Conservation (phyloP, 2,329 filamentous ascomycete genomes). For the Ophiocordyceps camponoti-saundersi region DNA sequence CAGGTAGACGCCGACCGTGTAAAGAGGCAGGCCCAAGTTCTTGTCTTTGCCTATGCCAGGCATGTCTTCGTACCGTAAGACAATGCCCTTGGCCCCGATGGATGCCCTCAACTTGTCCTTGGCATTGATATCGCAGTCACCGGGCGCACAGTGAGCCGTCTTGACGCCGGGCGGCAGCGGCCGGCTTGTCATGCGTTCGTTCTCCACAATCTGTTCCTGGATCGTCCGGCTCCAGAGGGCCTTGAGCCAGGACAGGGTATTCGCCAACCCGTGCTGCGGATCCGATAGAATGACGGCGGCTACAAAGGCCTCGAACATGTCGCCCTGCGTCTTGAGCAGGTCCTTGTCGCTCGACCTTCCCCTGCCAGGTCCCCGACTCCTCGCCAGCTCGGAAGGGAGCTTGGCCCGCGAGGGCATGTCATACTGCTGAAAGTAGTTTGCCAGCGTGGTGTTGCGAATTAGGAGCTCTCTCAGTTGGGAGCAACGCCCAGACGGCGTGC, state of each 20-base stretch:
- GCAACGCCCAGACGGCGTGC: conserved; percentile 48
- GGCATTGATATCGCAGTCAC: conserved; percentile 3
- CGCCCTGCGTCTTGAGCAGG: conserved; percentile 58
- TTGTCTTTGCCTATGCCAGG: conserved; percentile 34
- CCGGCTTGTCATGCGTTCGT: conserved; percentile 2
- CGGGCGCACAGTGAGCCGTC: neutral
- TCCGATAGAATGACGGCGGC: conserved; percentile 61
- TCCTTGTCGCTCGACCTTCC: conserved; percentile 27
- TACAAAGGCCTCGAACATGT: conserved; percentile 84
- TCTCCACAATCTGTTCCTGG: conserved; percentile 28
- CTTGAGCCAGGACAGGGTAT: conserved; percentile 54
- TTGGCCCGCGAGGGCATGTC: conserved; percentile 48
- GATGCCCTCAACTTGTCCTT: conserved; percentile 14
- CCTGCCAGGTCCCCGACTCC: conserved; percentile 7
- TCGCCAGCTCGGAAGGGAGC: conserved; percentile 29
- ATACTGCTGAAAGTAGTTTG: conserved; percentile 52
- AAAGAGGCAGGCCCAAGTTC: conserved; percentile 35
- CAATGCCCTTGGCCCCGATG: conserved; percentile 39
- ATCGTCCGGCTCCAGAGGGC: conserved; percentile 56
- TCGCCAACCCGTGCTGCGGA: conserved; percentile 39
- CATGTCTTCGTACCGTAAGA: conserved; percentile 43
- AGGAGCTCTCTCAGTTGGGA: conserved; percentile 64
- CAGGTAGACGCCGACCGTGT: conserved; percentile 46
- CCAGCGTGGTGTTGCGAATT: conserved; percentile 65
- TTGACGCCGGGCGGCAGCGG: neutral